Base-by-base conservation (phyloP, 345 rosid genomes). In the Brassica juncea region DNA sequence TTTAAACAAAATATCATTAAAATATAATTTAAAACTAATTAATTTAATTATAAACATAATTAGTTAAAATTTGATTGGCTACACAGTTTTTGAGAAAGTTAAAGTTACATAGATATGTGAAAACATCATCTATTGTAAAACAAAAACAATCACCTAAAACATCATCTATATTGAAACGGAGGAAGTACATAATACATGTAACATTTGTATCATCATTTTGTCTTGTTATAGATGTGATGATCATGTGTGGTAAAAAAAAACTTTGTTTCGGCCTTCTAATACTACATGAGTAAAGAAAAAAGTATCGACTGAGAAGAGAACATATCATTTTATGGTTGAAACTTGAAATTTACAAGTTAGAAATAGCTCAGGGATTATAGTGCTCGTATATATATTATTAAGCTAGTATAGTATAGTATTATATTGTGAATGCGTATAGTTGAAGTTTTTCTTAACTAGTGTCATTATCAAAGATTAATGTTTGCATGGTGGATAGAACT, bases 381-480 rank as follows among this genome's bases (percentile, higher is more conserved):
- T 57, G 60, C 25, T 55, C 60, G 61, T 3, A 64, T n/a, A 62
- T 54, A 32, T 32, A 11, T 19, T 71, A 58, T 71, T 19, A 19
- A 16, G 30, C 14, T 64, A 65, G 30, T 31, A 9, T 27, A 12
- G 5, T 4, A 14, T 8, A n/a, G 4, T 4, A 14, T 8, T 27
- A 25, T 60, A 60, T 59, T 6, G 27, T 68, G 27, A 34, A 49
- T 44, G 37, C 15, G 74, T 60, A 44, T 30, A 23, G 44, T 14
- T 73, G n/a, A 34, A 59, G 39, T 68, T 70, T 49, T 52, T 52
- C 44, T 60, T 69, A 68, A n/a, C 49, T n/a, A 74, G 25, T 80
- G 80, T 75, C 80, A 12, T 42, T 15, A 80, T 80, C 83, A 65
- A 30, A 39, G 80, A 75, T 80, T 70, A 80, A 80, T 75, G 80